A percentile compares a stretch with the other conserved stretches of the same genome.
phyloP scores from a whole-genome alignment of 306 rosid species.

The Acacia acuminata region DNA sequence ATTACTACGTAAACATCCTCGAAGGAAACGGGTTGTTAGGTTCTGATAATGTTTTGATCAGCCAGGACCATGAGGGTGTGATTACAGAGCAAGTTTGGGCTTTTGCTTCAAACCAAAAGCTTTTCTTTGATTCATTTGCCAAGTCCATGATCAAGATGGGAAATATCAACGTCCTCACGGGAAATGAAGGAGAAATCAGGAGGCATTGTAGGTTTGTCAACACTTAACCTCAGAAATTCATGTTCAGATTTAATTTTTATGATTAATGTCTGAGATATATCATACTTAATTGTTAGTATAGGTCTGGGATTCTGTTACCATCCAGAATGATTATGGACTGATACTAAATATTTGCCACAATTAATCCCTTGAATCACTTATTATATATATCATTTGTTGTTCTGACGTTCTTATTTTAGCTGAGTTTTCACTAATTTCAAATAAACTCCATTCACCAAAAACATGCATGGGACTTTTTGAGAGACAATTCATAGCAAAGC shows the following conservation, averaged over 20 bases:
- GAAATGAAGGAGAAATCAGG: slow-evolving; percentile 67
- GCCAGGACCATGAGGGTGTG: slow-evolving; percentile 54
- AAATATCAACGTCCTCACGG: slow-evolving; percentile 70
- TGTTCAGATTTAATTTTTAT: neutral
- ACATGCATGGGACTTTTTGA: neutral
- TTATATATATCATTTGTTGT: neutral
- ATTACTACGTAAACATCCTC: slow-evolving; percentile 68
- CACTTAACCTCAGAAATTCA: neutral
- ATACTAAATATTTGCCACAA: neutral
- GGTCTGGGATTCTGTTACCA: neutral
- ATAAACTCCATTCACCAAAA: no score
- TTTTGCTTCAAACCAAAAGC: slow-evolving; percentile 64
- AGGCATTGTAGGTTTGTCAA: slow-evolving; percentile 73
- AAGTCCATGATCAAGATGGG: slow-evolving; percentile 87
- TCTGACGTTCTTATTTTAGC: neutral
- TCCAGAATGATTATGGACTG: neutral
- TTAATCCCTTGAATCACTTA: no score
- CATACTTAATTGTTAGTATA: neutral
- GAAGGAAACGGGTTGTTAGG: slow-evolving; percentile 76
- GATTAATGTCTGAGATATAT: neutral
- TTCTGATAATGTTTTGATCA: slow-evolving; percentile 72
- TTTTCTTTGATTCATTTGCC: slow-evolving; percentile 69
- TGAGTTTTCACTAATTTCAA: neutral
- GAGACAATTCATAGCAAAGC: neutral
- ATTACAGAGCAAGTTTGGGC: slow-evolving; percentile 58